phyloP scores from a whole-genome alignment of 495 filamentous ascomycete species.

The Pseudotulostoma volvatum region DNA sequence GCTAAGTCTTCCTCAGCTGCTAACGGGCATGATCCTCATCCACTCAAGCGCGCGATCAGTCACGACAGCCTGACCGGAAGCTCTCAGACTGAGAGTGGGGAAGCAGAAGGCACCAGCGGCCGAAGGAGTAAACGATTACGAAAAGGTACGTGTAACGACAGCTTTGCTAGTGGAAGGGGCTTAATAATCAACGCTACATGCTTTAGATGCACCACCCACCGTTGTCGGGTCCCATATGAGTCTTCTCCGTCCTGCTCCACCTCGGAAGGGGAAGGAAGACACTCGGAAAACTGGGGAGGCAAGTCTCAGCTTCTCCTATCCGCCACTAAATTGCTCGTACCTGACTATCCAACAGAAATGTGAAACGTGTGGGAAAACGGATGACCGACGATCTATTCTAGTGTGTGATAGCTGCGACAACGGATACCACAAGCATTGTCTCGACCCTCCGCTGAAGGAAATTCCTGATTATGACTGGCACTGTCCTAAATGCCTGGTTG shows the following conservation, averaged over 20 bases:
- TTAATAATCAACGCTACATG: too few relatives aligned
- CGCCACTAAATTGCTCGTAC: slow-evolving; percentile 3
- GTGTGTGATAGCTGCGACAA: slow-evolving; percentile 89
- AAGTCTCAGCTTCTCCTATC: slow-evolving; percentile 12
- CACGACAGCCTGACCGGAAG: slow-evolving; percentile 44
- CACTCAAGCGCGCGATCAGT: slow-evolving; percentile 71
- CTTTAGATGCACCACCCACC: slow-evolving; percentile 64
- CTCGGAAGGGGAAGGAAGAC: slow-evolving; percentile 52
- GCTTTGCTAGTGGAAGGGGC: too few relatives aligned
- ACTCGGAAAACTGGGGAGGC: slow-evolving; percentile 61
- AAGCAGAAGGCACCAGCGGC: slow-evolving; percentile 52
- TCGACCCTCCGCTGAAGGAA: slow-evolving; percentile 70
- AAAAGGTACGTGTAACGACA: slow-evolving; percentile 84
- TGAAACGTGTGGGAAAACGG: slow-evolving; percentile 70
- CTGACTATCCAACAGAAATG: slow-evolving; percentile 42
- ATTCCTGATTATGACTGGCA: slow-evolving; percentile 87
- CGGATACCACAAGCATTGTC: slow-evolving; percentile 73
- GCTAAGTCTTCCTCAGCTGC: slow-evolving; percentile 23
- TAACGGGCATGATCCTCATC: slow-evolving; percentile 41
- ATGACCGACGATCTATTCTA: slow-evolving; percentile 52
- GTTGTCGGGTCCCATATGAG: slow-evolving; percentile 96
- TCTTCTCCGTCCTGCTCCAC: slow-evolving; percentile 65
- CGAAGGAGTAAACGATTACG: slow-evolving; percentile 84
- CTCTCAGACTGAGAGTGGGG: slow-evolving; percentile 43
- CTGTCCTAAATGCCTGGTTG: slow-evolving; percentile 87